Base-by-base conservation (phyloP, 1,284 basidiomycete genomes). In the Apiotrichum laibachii region DNA sequence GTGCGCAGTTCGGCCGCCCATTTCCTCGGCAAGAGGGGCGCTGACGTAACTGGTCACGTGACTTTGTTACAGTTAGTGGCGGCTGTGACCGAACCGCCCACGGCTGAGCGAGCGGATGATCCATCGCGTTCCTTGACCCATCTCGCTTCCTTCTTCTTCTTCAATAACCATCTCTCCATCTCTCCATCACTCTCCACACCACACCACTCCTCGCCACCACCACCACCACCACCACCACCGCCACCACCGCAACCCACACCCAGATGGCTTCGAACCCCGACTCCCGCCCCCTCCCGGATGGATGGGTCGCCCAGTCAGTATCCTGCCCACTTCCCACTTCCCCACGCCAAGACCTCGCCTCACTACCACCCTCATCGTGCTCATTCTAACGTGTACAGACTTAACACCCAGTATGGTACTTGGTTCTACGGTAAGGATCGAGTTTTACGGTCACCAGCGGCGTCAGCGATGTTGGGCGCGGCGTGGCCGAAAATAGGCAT, bases 331-430 rank as follows among this genome's bases (percentile, higher is more conserved):
- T n/a, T 8, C 39, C 45, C 13, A 40, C 31, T 13, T 19, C 21
- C 19, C 35, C 39, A 37, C 3, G 37, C 37, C 15, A 11, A 11
- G 33, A 26, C 54, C 7, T 37, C 42, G 37, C 4, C 37, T 12
- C 37, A 21, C 31, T 11, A 11, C 21, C 26, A 1, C 22, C 26
- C 34, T 33, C 4, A 37, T 40, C 33, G 39, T 31, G 22, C 46
- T 31, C 22, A 18, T 5, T 16, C 44, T 40, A 6, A 45, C 35
- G 7, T 22, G 18, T n/a, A 48, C 26, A 76, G 74, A 53, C 76
- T 72, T 63, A 75, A 79, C 63, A 56, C 67, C n/a, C 64, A 75
- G n/a, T 70, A 80, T 67, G 69, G 77, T 49, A 67, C 76, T 1
- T 78, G 75, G 75, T 80, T 78, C 68, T 80, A 79, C 65, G 77